Evolutionary conservation across 2,329 filamentous ascomycete genomes (phyloP), one percentile per base, ranked within the genome.

Genomic region (Apiospora sp.): DNA sequence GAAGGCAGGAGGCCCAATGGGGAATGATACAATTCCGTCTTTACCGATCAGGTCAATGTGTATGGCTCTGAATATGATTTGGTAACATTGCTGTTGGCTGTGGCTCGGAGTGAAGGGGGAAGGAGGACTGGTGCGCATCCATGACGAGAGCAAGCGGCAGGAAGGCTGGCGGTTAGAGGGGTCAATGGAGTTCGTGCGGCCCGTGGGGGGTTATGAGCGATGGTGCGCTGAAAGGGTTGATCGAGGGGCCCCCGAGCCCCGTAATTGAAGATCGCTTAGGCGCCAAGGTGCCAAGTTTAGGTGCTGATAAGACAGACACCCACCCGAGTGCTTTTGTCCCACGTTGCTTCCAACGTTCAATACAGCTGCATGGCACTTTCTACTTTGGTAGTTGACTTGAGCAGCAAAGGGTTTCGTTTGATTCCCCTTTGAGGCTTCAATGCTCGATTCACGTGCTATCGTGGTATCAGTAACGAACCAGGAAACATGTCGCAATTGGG

Each of bases 331-430:
- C 48, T 24, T 51, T n/a, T n/a, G 48, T 51, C 48, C 44, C 44
- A 46, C 14, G 16, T 14, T 46, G 4, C 43, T 30, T 54, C 4
- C 51, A 54, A 22, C 30, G 19, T 22, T 30, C 51, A 58, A 34
- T 58, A 19, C 51, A 58, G 51, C 27, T 58, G 51, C 51, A 34
- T 58, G 27, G 49, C 16, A 51, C 49, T 51, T 51, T 51, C n/a
- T 27, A 51, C 49, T 24, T 5, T 51, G 8, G 49, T 19, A 54
- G 2, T 14, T 7, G 16, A 14, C 27, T 16, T 24, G 5, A 54
- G 4, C 24, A 19, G 13, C 24, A 54, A 41, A 2, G 10, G 37
- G 5, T 2, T 41, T 41, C 37, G 8, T 37, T n/a, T 24, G 12
- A 10, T 24, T 61, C 16, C 27, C 49, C n/a, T 27, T 13, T 13